Evolutionary conservation across 192 early-diverging fungal species (phyloP).

Genomic region (Coemansia guatemalensis): DNA sequence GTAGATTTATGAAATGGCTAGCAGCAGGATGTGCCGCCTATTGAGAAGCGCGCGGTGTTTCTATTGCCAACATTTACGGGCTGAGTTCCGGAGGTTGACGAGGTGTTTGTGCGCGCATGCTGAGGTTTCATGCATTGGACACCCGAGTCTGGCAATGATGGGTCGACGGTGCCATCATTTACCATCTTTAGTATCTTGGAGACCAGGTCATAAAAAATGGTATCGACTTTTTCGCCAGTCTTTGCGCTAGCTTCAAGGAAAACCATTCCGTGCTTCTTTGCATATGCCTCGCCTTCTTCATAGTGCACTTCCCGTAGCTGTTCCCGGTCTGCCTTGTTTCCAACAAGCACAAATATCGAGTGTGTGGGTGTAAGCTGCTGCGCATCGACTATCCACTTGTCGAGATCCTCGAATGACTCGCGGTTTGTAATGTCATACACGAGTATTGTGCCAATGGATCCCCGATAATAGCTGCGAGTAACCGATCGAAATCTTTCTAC

Average conservation of each 20-base stretch:
- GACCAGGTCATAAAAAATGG: slow-evolving; percentile 39
- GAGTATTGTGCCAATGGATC: slow-evolving; percentile 72
- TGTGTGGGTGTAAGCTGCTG: slow-evolving; percentile 65
- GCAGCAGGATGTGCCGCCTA: slow-evolving; percentile 31
- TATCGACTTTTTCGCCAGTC: slow-evolving; percentile 60
- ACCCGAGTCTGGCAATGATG: slow-evolving; percentile 37
- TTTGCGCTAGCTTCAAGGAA: slow-evolving; percentile 67
- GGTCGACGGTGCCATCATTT: slow-evolving; percentile 31
- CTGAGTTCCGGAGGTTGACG: neutral
- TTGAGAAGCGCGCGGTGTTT: slow-evolving; percentile 13
- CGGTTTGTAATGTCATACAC: slow-evolving; percentile 79
- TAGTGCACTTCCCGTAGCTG: slow-evolving; percentile 45
- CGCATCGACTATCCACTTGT: slow-evolving; percentile 68
- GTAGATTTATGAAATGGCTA: neutral
- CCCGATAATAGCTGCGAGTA: slow-evolving; percentile 78
- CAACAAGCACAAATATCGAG: slow-evolving; percentile 68
- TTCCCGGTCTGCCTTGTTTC: slow-evolving; percentile 63
- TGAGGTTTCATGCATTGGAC: slow-evolving; percentile 53
- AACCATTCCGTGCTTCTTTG: slow-evolving; percentile 55
- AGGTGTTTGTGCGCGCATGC: slow-evolving; percentile 12
- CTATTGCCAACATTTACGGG: slow-evolving; percentile 13
- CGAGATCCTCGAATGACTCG: slow-evolving; percentile 61
- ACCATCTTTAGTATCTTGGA: slow-evolving; percentile 26
- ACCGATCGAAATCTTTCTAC: slow-evolving; percentile 64
- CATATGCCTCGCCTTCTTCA: slow-evolving; percentile 59